Evolutionary conservation across 2,329 filamentous ascomycete species (phyloP).

Genomic region (Knoxdaviesia capensis): DNA sequence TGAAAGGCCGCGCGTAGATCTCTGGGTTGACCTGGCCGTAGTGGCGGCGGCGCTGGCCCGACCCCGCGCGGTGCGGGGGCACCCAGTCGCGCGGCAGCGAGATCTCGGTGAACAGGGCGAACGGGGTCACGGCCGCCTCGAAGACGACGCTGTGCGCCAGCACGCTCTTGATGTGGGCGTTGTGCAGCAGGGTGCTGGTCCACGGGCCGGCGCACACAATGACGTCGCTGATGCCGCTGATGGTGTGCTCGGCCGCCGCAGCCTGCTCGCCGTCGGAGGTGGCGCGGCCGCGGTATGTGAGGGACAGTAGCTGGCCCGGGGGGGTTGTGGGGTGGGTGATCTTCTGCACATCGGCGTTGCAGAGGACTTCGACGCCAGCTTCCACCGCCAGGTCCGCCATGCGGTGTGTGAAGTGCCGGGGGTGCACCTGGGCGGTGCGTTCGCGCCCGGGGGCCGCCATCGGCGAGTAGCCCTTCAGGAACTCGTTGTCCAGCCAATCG

Average conservation of each 20-base stretch:
- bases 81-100: constrained; percentile 45
- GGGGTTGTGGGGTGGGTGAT: constrained; percentile 29
- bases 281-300: constrained; percentile 16
- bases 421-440: constrained; percentile 87
- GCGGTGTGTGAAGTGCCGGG: constrained; percentile 69
- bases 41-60: constrained; percentile 30
- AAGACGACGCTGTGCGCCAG: constrained; percentile 48
- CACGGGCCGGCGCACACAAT: constrained; percentile 40
- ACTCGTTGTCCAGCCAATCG: constrained; percentile 59
- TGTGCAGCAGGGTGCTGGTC: constrained; percentile 38
- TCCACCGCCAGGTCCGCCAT: constrained; percentile 61
- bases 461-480: constrained; percentile 51
- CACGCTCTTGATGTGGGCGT: constrained; percentile 34
- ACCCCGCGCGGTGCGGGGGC: constrained; percentile 23
- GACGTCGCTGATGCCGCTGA: constrained; percentile 29
- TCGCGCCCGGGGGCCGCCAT: constrained; percentile 53
- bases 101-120: constrained; percentile 77
- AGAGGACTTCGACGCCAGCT: constrained; percentile 44
- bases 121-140: constrained; percentile 44
- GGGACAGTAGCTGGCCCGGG: too few relatives aligned
- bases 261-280: constrained; percentile 4
- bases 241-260: constrained; percentile 6
- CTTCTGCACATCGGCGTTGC: constrained; percentile 44
- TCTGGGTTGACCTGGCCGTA: constrained; percentile 60
- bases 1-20: constrained; percentile 77